Base-by-base conservation (phyloP, 305 asterid genomes). In the Ruellia speciosa region DNA sequence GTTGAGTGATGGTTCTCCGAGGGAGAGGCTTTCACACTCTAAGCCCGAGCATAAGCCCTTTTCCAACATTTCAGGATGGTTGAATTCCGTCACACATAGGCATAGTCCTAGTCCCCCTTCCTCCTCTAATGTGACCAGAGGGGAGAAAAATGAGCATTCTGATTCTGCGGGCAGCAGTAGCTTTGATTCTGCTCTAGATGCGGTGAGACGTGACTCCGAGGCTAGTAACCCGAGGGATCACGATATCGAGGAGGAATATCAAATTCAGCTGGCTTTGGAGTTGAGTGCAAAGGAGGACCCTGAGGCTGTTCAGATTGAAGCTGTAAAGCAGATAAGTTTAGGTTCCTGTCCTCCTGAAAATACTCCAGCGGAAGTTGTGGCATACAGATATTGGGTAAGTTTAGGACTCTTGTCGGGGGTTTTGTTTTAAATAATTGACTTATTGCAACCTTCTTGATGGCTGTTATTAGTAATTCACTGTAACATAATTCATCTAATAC, bases 301-400 rank as follows among this genome's bases (percentile, higher is more conserved):
- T 0, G 98, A 87, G 81, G 98, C 98, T 33, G 96, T 85, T 65
- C 98, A 90, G 74, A 90, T 87, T 73, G 98, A 90, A 79, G 98
- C 98, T 66, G 95, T 90, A 19, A 90, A 90, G 76, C 95, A 87
- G 81, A 90, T 90, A 63, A 90, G 98, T 73, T 85, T 90, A 58
- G 95, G 96, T 60, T 77, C 95, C 55, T 79, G 80, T 64, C 78
- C 76, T 14, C 77, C 83, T 5, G 84, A 83, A 60, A 84, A 85
- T 52, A 78, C 92, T 49, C 93, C 90, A 0, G 98, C 98, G 33
- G 94, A 87, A 75, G 86, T 87, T 47, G 76, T 85, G 61, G 95
- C 95, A 0, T 87, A 78, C 65, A 74, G 95, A 70, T 90, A 90
- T 70, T 87, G 98, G 98, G 98, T 90, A 75, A 70, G 54, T 28